phyloP scores from a whole-genome alignment of 306 rosid genomes.

The Bauhinia variegata region DNA sequence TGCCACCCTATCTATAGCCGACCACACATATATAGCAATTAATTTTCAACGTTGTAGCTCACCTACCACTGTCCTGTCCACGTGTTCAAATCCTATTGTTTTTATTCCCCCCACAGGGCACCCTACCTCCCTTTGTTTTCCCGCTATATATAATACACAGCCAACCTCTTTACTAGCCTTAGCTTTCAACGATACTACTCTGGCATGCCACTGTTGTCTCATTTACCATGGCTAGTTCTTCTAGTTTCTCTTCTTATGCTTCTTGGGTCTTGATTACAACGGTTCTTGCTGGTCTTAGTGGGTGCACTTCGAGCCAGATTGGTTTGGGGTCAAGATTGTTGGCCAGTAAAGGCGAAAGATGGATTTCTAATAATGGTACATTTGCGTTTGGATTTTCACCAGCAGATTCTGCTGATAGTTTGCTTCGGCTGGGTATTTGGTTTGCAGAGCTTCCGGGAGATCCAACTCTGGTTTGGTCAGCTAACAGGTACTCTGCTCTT shows the following conservation, averaged over 20 bases:
- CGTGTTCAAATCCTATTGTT: slow-evolving; percentile 37
- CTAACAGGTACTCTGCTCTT: slow-evolving; percentile 54
- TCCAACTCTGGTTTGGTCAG: slow-evolving; percentile 72
- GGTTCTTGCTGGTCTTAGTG: slow-evolving; percentile 34
- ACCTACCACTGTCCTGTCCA: slow-evolving; percentile 54
- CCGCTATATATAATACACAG: slow-evolving; percentile 17
- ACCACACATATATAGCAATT: slow-evolving; percentile 51
- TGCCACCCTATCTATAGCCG: slow-evolving; percentile 49
- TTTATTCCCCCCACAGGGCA: slow-evolving; percentile 35
- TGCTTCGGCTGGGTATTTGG: slow-evolving; percentile 70
- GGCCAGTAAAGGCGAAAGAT: slow-evolving; percentile 52
- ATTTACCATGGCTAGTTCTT: slow-evolving; percentile 35
- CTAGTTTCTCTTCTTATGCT: not conserved
- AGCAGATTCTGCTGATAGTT: slow-evolving; percentile 24
- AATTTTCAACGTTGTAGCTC: slow-evolving; percentile 75
- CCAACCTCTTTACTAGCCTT: slow-evolving; percentile 18
- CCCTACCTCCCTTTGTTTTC: slow-evolving; percentile 1
- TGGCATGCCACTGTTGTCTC: slow-evolving; percentile 11
- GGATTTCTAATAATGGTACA: slow-evolving; percentile 82
- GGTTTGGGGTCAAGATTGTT: slow-evolving; percentile 61
- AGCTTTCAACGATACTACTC: slow-evolving; percentile 10
- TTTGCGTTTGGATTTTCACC: slow-evolving; percentile 86
- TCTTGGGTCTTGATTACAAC: slow-evolving; percentile 35
- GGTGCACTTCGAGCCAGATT: slow-evolving; percentile 50
- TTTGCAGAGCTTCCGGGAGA: slow-evolving; percentile 83